Evolutionary conservation across 768 basidiomycete genomes (phyloP), one percentile per base, ranked within the genome.

Genomic region (Pisolithus orientalis): DNA sequence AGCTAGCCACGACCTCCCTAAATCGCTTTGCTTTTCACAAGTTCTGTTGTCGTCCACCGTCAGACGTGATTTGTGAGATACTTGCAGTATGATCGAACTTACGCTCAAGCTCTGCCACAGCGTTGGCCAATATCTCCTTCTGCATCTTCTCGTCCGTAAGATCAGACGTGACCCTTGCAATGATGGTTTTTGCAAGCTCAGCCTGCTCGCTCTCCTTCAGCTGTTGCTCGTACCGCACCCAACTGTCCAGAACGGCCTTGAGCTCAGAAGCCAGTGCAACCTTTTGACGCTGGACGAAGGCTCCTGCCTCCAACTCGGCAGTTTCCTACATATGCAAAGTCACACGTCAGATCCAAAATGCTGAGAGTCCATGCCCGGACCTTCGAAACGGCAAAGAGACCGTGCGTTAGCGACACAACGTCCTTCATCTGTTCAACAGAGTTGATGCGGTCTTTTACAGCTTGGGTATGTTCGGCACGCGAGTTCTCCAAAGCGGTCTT

Each of bases 201-300:
- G 84, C 79, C 80, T 99, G 96, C 75, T 99, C 93, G 65, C 81
- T 87, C 78, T 99, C 94, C 78, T 96, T 93, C 66, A 83, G 78
- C 68, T 94, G 91, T 67, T 96, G 94, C 77, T 98, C 95, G 72
- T 85, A 94, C 67, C 96, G 89, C 52, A 94, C 95, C 94, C 94
- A 96, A 69, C 89, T 90, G 77, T 98, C 96, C 52, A 99, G 83
- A 39, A 98, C 94, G 29, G 85, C 62, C 75, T 97, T 98, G 65
- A 97, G 75, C 75, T 99, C 96, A 42, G 87, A 57, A 29, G 94
- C 84, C 64, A 98, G 74, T 40, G 82, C 84, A 53, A 86, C 83
- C 71, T 91, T 87, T 76, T 99, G 96, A 62, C 83, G 80, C 66
- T 92, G 90, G 44, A 87, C 84, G 62, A 98, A 99, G 53, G 88